phyloP scores from a whole-genome alignment of 2,329 filamentous ascomycete species.

The Curvularia hawaiiensis region DNA sequence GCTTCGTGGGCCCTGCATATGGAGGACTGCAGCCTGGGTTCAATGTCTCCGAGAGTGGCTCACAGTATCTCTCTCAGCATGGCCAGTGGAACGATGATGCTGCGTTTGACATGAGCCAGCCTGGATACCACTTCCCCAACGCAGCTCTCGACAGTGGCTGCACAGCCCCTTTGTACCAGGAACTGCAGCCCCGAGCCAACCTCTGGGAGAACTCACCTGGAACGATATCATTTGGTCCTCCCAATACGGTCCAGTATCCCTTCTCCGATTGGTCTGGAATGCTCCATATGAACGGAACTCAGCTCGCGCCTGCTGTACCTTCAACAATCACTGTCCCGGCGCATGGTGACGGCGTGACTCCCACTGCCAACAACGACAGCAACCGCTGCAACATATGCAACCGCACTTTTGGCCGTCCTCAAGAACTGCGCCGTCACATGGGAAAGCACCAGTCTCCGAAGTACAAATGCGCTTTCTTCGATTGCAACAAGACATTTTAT shows the following conservation, averaged over 20 bases:
- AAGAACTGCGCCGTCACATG: slow-evolving; percentile 27
- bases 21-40: neutral
- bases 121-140: neutral
- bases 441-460: slow-evolving; percentile 12
- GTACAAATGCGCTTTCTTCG: slow-evolving; percentile 10
- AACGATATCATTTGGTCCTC: too few relatives aligned
- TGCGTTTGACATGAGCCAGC: too few relatives aligned
- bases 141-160: too few relatives aligned
- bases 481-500: slow-evolving; percentile 22
- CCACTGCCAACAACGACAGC: neutral
- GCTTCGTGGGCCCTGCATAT: too few relatives aligned
- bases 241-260: too few relatives aligned
- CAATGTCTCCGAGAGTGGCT: too few relatives aligned
- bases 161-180: too few relatives aligned
- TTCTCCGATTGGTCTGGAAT: neutral
- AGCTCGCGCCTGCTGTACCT: too few relatives aligned
- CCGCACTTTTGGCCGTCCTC: slow-evolving; percentile 16
- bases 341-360: neutral
- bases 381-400: slow-evolving; percentile 10
- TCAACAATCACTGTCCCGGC: neutral
- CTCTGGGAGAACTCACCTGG: neutral
- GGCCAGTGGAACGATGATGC: too few relatives aligned
- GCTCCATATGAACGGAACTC: neutral
- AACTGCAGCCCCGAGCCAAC: neutral
- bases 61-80: neutral